Conservation (phyloP, 371 early-diverging fungal species). For the Mucor plumbeus region DNA sequence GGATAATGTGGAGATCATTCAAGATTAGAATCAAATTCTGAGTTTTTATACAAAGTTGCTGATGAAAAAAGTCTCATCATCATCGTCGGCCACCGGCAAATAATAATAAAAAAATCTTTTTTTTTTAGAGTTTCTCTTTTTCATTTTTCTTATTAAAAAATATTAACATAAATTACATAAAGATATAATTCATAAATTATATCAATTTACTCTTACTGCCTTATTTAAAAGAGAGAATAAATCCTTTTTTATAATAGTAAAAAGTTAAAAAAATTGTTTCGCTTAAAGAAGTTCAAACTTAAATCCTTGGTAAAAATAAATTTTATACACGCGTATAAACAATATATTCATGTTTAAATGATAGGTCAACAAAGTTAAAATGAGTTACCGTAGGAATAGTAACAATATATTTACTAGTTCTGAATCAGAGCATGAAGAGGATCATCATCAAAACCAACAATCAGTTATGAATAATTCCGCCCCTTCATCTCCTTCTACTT, state of each 20-base stretch:
- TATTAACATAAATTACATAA: not conserved
- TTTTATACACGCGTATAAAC: not conserved
- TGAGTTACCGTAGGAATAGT: slow-evolving; percentile 15
- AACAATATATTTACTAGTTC: slow-evolving; percentile 21
- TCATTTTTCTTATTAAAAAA: not conserved
- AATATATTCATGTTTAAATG: not conserved
- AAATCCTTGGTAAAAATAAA: slow-evolving; percentile 1
- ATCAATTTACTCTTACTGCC: slow-evolving; percentile 1
- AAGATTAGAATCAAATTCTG: slow-evolving; percentile 32
- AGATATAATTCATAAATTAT: slow-evolving; percentile 4
- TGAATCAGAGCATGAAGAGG: slow-evolving; percentile 21
- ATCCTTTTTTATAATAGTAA: not conserved
- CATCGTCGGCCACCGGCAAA: slow-evolving; percentile 2
- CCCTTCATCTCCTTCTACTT: not conserved
- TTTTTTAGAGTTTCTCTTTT: not conserved
- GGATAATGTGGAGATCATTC: slow-evolving; percentile 27
- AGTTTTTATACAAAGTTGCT: slow-evolving; percentile 1
- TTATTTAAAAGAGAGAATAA: slow-evolving; percentile 1
- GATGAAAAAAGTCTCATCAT: not conserved
- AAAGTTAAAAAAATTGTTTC: not conserved
- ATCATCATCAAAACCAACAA: not conserved
- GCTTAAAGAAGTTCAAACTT: not conserved
- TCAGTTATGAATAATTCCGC: not conserved
- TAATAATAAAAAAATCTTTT: slow-evolving; percentile 11
- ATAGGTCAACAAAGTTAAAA: slow-evolving; percentile 5